Base-by-base conservation (phyloP, 202 grass and related monocot genomes). In the Saccharum hybrid region DNA sequence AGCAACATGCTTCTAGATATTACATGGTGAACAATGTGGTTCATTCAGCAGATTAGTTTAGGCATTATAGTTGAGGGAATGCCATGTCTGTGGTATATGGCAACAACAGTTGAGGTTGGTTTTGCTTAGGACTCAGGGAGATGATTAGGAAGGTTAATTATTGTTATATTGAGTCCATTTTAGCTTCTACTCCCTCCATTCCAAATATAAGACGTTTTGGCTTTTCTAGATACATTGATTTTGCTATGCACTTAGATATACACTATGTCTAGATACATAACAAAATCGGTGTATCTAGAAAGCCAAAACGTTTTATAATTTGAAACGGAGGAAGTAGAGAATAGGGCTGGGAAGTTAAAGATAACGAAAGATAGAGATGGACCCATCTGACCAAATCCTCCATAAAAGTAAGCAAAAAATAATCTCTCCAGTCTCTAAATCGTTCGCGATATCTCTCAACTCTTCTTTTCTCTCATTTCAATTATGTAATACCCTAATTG, bases 11-110 rank as follows among this genome's bases (percentile, higher is more conserved):
- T 38, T 16, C 34, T 38, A n/a, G 66, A 69, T 69, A 12, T 40
- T 68, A 67, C 7, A 9, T 67, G 37, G 19, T 68, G 34, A 38
- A 67, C 64, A 21, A 69, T 72, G 70, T 16, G 68, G 26, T 72
- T 49, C 10, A 2, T 72, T 72, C 43, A 49, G 31, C 22, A 72
- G 16, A 51, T 33, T 45, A 51, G 23, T 4, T 72, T 72, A 72
- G 23, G 13, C 15, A 0, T 5, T 72, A 49, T 5, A 71, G 10
- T 71, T 4, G 40, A 71, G 68, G 40, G 38, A 0, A 46, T 38
- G 65, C 0, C 10, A 34, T 16, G 4, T 16, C 49, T 54, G 16
- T 52, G 48, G 48, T 6, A 45, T 11, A 42, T 13, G 4, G 10
- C 42, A 45, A 11, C 15, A 51, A 51, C 15, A 39, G 36, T 68